Conservation (phyloP, 129 eudicot genomes). For the Smallanthus sonchifolius region DNA sequence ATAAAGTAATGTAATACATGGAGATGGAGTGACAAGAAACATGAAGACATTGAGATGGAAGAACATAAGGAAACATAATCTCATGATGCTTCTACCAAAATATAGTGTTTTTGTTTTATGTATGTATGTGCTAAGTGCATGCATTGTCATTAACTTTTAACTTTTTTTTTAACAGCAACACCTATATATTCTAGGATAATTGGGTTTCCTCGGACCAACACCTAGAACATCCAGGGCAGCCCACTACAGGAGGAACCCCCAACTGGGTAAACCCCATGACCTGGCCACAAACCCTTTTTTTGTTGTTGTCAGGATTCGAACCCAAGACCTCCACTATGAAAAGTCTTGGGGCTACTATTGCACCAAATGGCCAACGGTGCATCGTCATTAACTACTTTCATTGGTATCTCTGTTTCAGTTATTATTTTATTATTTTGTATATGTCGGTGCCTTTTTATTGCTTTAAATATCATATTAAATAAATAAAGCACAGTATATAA, state of each 20-base stretch:
- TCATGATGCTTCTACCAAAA: slow-evolving; percentile 19
- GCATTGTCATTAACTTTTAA: slow-evolving; percentile 6
- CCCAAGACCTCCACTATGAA: too few species aligned
- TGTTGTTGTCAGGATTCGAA: too few species aligned
- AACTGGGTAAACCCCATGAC: too few species aligned
- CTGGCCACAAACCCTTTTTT: too few species aligned
- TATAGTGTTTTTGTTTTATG: slow-evolving; percentile 25
- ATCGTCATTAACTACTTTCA: slow-evolving; percentile 3
- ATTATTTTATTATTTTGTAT: not conserved
- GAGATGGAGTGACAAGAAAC: slow-evolving; percentile 25
- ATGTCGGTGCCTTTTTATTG: not conserved
- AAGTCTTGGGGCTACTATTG: too few species aligned
- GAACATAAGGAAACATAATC: slow-evolving; percentile 25
- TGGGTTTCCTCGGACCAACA: too few species aligned
- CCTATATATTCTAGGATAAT: too few species aligned
- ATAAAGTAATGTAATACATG: slow-evolving; percentile 20
- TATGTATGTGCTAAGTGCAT: not conserved
- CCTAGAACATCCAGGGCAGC: too few species aligned
- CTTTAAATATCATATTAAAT: not conserved
- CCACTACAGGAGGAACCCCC: too few species aligned
- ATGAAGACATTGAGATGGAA: slow-evolving; percentile 26
- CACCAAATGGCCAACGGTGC: too few species aligned
- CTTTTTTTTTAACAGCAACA: too few species aligned
- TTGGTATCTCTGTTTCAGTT: slow-evolving; percentile 10
- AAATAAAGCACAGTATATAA: too few species aligned